phyloP scores from a whole-genome alignment of 495 filamentous ascomycete genomes.

The Aspergillus leporis region DNA sequence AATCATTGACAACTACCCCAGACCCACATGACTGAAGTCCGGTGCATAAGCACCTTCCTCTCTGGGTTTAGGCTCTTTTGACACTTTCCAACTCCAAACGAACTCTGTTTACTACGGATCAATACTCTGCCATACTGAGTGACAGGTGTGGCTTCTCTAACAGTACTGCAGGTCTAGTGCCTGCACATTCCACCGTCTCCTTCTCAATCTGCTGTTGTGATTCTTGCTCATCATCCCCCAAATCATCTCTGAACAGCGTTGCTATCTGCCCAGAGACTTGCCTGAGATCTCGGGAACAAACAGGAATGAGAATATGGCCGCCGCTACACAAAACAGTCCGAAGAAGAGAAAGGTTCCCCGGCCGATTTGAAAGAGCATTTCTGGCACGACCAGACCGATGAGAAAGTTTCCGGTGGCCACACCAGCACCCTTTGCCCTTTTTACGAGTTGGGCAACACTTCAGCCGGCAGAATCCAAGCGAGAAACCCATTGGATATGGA shows the following conservation, averaged over 20 bases:
- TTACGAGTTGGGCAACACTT: slow-evolving; percentile 25
- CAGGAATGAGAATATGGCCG: slow-evolving; percentile 17
- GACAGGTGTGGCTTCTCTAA: background rate
- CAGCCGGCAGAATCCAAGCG: slow-evolving; percentile 24
- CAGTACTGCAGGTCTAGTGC: background rate
- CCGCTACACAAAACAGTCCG: slow-evolving; percentile 14
- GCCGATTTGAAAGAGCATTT: slow-evolving; percentile 18
- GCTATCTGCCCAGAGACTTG: slow-evolving; percentile 19
- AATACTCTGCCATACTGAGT: no score
- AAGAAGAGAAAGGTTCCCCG: slow-evolving; percentile 22
- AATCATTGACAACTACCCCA: no score
- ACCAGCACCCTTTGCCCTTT: slow-evolving; percentile 23
- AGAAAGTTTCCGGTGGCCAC: slow-evolving; percentile 21
- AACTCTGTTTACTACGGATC: no score
- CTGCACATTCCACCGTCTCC: background rate
- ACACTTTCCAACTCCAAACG: no score
- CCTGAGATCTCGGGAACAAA: slow-evolving; percentile 21
- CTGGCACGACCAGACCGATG: slow-evolving; percentile 15
- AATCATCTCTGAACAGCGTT: background rate
- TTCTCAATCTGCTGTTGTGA: background rate
- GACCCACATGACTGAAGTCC: no score
- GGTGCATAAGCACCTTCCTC: no score
- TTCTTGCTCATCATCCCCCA: background rate
- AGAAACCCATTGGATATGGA: slow-evolving; percentile 21
- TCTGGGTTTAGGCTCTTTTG: no score